Evolutionary conservation across 108 stramenopile genomes (phyloP).

Genomic region (Skeletonema tropicum): DNA sequence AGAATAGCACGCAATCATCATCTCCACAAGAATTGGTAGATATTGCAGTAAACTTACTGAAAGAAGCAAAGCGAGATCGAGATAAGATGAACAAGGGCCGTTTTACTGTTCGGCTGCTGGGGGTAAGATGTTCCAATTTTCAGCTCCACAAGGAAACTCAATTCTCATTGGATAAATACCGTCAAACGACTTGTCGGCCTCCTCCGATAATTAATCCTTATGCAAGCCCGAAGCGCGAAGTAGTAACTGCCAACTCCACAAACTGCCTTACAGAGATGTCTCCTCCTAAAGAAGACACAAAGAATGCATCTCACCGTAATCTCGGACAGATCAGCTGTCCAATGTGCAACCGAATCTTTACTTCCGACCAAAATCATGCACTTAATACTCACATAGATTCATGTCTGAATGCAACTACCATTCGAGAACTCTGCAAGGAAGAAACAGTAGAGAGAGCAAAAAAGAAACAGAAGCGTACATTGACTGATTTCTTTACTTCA

Average conservation of each 20-base stretch:
- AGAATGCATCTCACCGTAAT: background rate
- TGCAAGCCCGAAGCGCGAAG: background rate
- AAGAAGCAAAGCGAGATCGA: slow-evolving; percentile 43
- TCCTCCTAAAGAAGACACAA: background rate
- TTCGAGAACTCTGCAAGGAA: slow-evolving; percentile 56
- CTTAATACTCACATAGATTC: slow-evolving; percentile 76
- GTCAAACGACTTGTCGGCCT: background rate
- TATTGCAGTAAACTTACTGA: slow-evolving; percentile 52
- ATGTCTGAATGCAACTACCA: slow-evolving; percentile 62
- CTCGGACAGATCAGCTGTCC: slow-evolving; percentile 45
- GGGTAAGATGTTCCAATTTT: slow-evolving; percentile 83
- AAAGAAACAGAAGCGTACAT: slow-evolving; percentile 36
- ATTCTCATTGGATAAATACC: slow-evolving; percentile 24
- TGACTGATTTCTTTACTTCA: slow-evolving; percentile 59
- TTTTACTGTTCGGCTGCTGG: slow-evolving; percentile 78
- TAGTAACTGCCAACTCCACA: background rate
- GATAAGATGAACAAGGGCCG: background rate
- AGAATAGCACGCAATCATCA: slow-evolving; percentile 32
- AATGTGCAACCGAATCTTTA: slow-evolving; percentile 45
- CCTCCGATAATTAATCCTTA: background rate
- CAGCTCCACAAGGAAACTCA: slow-evolving; percentile 48
- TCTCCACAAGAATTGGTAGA: slow-evolving; percentile 52
- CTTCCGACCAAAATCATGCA: slow-evolving; percentile 34
- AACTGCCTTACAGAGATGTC: background rate
- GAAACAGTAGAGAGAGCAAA: slow-evolving; percentile 24